These are phyloP conservation scores for Choiromyces venosus DNA, from an alignment of 495 filamentous ascomycete species.

Conservation along the genomic window DNA sequence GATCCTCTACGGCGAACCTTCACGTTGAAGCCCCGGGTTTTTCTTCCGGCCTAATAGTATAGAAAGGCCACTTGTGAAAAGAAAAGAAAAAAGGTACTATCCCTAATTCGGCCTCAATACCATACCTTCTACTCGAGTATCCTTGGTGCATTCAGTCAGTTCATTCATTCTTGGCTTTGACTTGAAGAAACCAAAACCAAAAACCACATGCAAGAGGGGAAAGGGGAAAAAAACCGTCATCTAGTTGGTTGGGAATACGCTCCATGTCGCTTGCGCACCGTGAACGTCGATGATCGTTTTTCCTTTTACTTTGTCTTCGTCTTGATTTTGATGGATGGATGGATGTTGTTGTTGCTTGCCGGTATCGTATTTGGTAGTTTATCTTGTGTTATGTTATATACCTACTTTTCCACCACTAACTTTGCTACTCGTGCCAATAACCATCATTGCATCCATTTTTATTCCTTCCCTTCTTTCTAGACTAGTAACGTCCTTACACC, in stretches of 20 bases:
- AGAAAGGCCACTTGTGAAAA: no score
- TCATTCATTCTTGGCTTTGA: no score
- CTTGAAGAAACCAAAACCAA: no score
- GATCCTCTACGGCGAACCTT: not conserved
- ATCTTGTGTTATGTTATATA: not conserved
- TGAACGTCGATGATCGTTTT: not conserved
- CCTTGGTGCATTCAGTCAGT: no score
- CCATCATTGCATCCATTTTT: not conserved
- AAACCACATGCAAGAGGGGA: constrained; percentile 1
- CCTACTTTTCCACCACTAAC: not conserved
- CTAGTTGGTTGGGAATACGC: not conserved
- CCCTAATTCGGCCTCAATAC: not conserved
- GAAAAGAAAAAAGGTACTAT: no score
- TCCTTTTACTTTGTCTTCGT: no score
- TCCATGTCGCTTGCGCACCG: not conserved
- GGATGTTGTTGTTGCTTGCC: not conserved
- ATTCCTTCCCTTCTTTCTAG: not conserved
- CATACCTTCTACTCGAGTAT: no score
- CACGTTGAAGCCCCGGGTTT: not conserved
- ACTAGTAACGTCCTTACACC: no score
- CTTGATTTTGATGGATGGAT: no score
- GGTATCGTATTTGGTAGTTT: not conserved
- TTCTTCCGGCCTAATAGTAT: not conserved
- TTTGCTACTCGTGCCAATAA: no score
- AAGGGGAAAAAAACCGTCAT: not conserved